Base-by-base conservation (phyloP, 129 eudicot species). In the Tanacetum coccineum region DNA sequence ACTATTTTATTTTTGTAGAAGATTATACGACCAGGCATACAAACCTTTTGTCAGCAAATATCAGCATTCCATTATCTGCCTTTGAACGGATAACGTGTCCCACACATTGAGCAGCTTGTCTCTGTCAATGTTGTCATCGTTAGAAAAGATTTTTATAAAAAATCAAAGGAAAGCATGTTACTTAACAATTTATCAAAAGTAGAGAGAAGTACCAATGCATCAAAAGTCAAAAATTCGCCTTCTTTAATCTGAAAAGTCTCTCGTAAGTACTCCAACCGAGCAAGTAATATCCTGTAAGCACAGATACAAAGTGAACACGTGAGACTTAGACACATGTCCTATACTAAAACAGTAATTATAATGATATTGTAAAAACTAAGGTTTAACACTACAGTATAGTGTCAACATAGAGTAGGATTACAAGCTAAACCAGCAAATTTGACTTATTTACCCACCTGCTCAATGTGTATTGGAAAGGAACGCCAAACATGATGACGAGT, bases 31-130 rank as follows among this genome's bases (percentile, higher is more conserved):
- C 30, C 64, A 20, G 56, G 52, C 30, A 79, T 32, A 47, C 81
- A 39, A 69, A 94, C 97, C 99, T 89, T 78, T 94, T 94, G 78
- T 94, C 99, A 57, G 99, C 99, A 78, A 94, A 93, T 50, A 94
- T 94, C 99, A 94, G 89, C 99, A 94, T 89, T 56, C 99, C 99
- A 73, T 94, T 89, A 82, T 94, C 97, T 63, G 99, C 99, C 80
- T 94, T 94, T 14, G 99, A 94, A 51, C 99, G 95, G 50, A 94
- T 94, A 12, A 94, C 96, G 75, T 95, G 89, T 25, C 99, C 99
- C 70, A 94, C 99, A 68, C 99, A 94, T 76, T 94, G 99, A 66
- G 99, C 99, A 81, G 96, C 99, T 85, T 89, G 99, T 78, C 99
- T 89, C 95, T 94, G 93, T 73, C 54, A 55, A 13, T 39, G 44